These are phyloP conservation scores for Strombidium stylifer DNA, from an alignment of 73 alveolate species.

Conservation along the genomic window DNA sequence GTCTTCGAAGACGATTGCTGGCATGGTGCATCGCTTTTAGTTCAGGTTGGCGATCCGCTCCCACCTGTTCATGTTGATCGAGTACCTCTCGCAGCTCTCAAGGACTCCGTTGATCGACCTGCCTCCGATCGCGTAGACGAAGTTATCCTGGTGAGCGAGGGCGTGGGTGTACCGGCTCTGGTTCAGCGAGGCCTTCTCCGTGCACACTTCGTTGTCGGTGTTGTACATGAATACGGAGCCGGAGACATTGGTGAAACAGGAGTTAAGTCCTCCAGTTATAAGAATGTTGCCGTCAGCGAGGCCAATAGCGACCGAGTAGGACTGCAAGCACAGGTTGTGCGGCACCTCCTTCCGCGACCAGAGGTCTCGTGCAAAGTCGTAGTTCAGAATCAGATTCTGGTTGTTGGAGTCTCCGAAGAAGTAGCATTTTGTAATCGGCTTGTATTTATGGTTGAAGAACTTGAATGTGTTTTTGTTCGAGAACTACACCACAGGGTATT, in stretches of 20 bases:
- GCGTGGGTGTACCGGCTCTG: constrained; percentile 63
- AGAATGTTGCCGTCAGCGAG: constrained; percentile 57
- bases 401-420: constrained; percentile 74
- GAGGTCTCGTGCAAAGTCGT: constrained; percentile 46
- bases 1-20: constrained; percentile 65
- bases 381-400: constrained; percentile 44
- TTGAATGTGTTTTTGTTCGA: constrained; percentile 56
- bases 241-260: constrained; percentile 64
- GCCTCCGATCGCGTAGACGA: constrained; percentile 65
- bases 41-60: constrained; percentile 64
- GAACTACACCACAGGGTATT: constrained; percentile 51
- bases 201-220: constrained; percentile 54
- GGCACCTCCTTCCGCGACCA: constrained; percentile 67
- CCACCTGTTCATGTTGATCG: constrained; percentile 63
- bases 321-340: constrained; percentile 40
- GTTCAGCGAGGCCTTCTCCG: constrained; percentile 52
- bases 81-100: constrained; percentile 63
- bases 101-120: constrained; percentile 68
- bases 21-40: constrained; percentile 65
- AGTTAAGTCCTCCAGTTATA: constrained; percentile 66
- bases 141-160: constrained; percentile 53
- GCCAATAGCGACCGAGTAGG: constrained; percentile 67
- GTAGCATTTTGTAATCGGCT: constrained; percentile 8
- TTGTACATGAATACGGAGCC: constrained; percentile 52
- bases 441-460: constrained; percentile 39